A percentile compares a stretch with the other conserved stretches of the same genome.
Conservation (phyloP, 1,284 basidiomycete species). For the Naganishia liquefaciens region DNA sequence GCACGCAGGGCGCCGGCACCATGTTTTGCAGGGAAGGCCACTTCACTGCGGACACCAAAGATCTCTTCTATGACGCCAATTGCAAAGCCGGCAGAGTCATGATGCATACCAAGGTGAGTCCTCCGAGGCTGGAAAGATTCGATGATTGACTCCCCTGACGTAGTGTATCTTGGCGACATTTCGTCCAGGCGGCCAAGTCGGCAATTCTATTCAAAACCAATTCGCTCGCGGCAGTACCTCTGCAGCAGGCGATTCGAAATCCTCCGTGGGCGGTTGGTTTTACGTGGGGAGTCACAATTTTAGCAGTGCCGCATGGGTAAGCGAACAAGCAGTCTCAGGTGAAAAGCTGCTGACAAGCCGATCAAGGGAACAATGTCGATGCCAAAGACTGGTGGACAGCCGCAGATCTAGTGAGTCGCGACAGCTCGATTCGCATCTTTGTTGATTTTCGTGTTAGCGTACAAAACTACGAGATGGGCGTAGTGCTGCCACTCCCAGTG, state of each 20-base stretch:
- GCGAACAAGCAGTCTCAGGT: neutral
- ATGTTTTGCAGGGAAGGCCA: constrained; percentile 48
- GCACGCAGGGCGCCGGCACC: constrained; percentile 46
- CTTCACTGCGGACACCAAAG: constrained; percentile 40
- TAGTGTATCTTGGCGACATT: constrained; percentile 21
- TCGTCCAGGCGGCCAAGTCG: constrained; percentile 1
- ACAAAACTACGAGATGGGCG: constrained; percentile 52
- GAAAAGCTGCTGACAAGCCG: neutral
- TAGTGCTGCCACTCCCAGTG: constrained; percentile 50
- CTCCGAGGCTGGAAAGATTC: too few relatives aligned
- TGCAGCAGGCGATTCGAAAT: too few relatives aligned
- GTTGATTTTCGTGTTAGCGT: constrained; percentile 38
- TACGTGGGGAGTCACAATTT: constrained; percentile 30
- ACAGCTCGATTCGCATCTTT: neutral
- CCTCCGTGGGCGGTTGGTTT: constrained; percentile 22
- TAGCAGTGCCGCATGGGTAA: constrained; percentile 27
- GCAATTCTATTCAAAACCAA: neutral
- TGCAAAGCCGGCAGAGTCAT: constrained; percentile 52
- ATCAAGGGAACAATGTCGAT: constrained; percentile 16
- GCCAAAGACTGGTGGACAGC: constrained; percentile 1
- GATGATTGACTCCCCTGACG: neutral
- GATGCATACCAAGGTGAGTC: constrained; percentile 53
- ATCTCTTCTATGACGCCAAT: constrained; percentile 48
- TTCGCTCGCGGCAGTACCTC: neutral
- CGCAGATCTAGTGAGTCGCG: constrained; percentile 23